These are phyloP conservation scores for Sugiyamaella pinicola DNA, from an alignment of 1,139 yeast genomes.

Conservation along the genomic window DNA sequence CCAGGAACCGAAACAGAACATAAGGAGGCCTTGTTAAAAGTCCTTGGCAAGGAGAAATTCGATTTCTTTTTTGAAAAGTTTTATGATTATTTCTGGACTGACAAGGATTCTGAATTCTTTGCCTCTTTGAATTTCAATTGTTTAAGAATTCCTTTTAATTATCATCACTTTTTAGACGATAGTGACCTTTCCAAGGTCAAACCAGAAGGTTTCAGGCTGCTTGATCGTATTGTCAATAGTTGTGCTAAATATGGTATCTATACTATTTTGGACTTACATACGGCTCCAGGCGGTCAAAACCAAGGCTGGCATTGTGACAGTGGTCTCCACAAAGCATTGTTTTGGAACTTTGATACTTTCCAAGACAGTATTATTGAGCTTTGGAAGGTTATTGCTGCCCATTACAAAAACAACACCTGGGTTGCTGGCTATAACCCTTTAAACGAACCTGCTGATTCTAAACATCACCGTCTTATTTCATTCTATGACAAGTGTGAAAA, in stretches of 20 bases:
- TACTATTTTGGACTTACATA: slow-evolving; percentile 50
- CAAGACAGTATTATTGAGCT: slow-evolving; percentile 49
- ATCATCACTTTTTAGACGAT: slow-evolving; percentile 51
- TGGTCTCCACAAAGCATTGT: slow-evolving; percentile 47
- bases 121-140: slow-evolving; percentile 48
- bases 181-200: slow-evolving; percentile 47
- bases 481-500: slow-evolving; percentile 45
- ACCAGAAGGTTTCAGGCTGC: slow-evolving; percentile 48
- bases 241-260: slow-evolving; percentile 47
- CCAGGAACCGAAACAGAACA: slow-evolving; percentile 55
- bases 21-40: slow-evolving; percentile 43
- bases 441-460: slow-evolving; percentile 50
- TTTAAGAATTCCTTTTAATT: slow-evolving; percentile 52
- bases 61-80: slow-evolving; percentile 52
- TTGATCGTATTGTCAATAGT: slow-evolving; percentile 47
- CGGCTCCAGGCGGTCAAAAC: slow-evolving; percentile 53
- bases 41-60: slow-evolving; percentile 49
- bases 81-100: slow-evolving; percentile 54
- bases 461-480: slow-evolving; percentile 44
- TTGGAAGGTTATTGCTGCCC: slow-evolving; percentile 48
- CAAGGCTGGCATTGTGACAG: slow-evolving; percentile 55
- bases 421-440: slow-evolving; percentile 54
- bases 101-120: slow-evolving; percentile 49
- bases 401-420: slow-evolving; percentile 49
- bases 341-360: slow-evolving; percentile 51